Evolutionary conservation across 306 rosid genomes (phyloP).

Genomic region (Luffa acutangula): DNA sequence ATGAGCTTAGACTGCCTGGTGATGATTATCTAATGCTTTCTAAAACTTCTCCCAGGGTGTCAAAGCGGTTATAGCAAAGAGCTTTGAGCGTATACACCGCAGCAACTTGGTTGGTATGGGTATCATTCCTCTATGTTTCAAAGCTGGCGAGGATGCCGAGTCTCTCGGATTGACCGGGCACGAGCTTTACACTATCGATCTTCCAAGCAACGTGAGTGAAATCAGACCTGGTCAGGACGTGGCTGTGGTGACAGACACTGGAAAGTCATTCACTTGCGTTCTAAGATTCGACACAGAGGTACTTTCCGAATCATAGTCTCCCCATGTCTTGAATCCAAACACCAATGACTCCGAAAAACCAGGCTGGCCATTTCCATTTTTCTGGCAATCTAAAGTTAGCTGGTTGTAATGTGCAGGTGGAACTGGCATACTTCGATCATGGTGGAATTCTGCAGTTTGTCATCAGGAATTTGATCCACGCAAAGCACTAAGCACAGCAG

Average conservation of each 20-base stretch:
- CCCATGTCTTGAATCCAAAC: not conserved
- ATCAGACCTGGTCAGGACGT: slow-evolving; percentile 86
- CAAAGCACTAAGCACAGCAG: not conserved
- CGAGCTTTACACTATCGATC: slow-evolving; percentile 71
- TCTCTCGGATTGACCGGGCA: slow-evolving; percentile 72
- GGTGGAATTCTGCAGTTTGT: slow-evolving; percentile 87
- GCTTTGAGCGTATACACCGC: slow-evolving; percentile 94
- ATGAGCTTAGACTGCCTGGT: not conserved
- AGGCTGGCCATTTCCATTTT: not conserved
- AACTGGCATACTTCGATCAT: slow-evolving; percentile 77
- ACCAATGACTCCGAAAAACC: not conserved
- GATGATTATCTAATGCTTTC: not conserved
- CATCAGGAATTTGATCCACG: slow-evolving; percentile 69
- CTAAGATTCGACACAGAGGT: slow-evolving; percentile 93
- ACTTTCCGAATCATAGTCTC: not conserved
- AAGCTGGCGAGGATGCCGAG: slow-evolving; percentile 85
- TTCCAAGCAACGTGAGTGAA: slow-evolving; percentile 62
- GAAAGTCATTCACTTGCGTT: slow-evolving; percentile 54
- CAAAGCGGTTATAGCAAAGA: slow-evolving; percentile 90
- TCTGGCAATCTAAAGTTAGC: not conserved
- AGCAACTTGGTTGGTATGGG: slow-evolving; percentile 98
- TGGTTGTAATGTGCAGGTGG: slow-evolving; percentile 44
- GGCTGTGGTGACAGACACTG: slow-evolving; percentile 48
- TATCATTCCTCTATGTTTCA: slow-evolving; percentile 71
- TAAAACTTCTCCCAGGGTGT: slow-evolving; percentile 48